Conservation (phyloP, 2,329 filamentous ascomycete genomes). For the Didymella segeticola region DNA sequence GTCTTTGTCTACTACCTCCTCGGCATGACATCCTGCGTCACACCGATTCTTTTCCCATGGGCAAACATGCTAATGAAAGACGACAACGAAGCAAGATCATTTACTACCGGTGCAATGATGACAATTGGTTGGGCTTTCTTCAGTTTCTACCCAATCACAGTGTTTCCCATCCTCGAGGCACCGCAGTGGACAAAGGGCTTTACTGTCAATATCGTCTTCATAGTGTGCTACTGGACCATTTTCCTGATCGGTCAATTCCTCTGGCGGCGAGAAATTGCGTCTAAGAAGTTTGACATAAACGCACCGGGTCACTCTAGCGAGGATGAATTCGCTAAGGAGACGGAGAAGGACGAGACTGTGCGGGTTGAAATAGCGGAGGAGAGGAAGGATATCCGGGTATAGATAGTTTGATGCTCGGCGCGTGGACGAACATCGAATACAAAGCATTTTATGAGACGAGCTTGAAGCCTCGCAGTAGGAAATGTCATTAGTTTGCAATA, state of each 20-base stretch:
- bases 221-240: conserved; percentile 37
- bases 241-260: conserved; percentile 44
- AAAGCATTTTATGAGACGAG: too few species aligned
- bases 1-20: conserved; percentile 35
- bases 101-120: conserved; percentile 48
- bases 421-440: too few species aligned
- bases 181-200: conserved; percentile 40
- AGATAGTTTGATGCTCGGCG: neutral
- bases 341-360: conserved; percentile 7
- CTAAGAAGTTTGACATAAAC: conserved; percentile 7
- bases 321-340: conserved; percentile 8
- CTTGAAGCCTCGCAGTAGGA: too few species aligned
- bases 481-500: neutral
- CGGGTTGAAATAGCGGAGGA: conserved; percentile 16
- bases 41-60: conserved; percentile 35
- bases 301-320: conserved; percentile 10
- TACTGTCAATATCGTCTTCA: conserved; percentile 31
- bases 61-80: conserved; percentile 37
- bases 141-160: conserved; percentile 38
- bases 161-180: conserved; percentile 39
- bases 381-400: conserved; percentile 16
- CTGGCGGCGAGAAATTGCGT: conserved; percentile 28
- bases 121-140: conserved; percentile 41
- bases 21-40: conserved; percentile 34
- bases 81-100: conserved; percentile 52